These are phyloP conservation scores for Zymoseptoria ardabiliae DNA, from an alignment of 2,329 filamentous ascomycete genomes.

Conservation along the genomic window DNA sequence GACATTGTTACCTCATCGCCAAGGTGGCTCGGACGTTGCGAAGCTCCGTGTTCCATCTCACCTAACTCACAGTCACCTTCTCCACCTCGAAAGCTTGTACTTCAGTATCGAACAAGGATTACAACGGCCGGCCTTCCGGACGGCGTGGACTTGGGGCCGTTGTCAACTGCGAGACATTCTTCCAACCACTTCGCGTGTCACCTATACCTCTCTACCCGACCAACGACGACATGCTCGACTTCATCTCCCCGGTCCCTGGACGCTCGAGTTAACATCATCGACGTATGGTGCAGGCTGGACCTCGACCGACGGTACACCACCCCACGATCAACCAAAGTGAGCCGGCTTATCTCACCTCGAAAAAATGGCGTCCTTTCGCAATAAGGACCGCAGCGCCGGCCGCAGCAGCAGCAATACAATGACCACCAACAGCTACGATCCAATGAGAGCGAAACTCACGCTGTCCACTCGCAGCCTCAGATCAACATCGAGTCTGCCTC, in stretches of 20 bases:
- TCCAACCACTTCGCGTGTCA: not conserved
- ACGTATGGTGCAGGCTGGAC: not conserved
- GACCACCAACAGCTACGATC: slow-evolving; percentile 4
- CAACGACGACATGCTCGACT: not conserved
- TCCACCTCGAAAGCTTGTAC: too few species aligned
- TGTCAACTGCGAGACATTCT: not conserved
- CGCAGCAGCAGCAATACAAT: slow-evolving; percentile 15
- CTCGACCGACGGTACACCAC: not conserved
- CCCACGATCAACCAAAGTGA: not conserved
- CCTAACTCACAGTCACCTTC: too few species aligned
- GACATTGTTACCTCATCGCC: too few species aligned
- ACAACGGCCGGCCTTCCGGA: too few species aligned
- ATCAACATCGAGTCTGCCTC: slow-evolving; percentile 7
- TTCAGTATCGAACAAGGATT: too few species aligned
- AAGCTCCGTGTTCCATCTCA: too few species aligned
- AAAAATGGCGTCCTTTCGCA: not conserved
- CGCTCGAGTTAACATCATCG: not conserved
- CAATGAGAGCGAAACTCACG: slow-evolving; percentile 8
- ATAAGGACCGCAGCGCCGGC: slow-evolving; percentile 10
- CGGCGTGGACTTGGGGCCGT: not conserved
- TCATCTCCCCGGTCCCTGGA: not conserved
- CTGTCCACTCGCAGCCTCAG: slow-evolving; percentile 11
- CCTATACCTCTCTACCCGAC: too few species aligned
- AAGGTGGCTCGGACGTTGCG: too few species aligned
- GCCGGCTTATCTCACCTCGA: not conserved